A percentile compares a stretch with the other conserved stretches of the same genome.
These are phyloP conservation scores for Paramyrothecium roridum DNA, from an alignment of 2,329 filamentous ascomycete genomes.

Conservation along the genomic window DNA sequence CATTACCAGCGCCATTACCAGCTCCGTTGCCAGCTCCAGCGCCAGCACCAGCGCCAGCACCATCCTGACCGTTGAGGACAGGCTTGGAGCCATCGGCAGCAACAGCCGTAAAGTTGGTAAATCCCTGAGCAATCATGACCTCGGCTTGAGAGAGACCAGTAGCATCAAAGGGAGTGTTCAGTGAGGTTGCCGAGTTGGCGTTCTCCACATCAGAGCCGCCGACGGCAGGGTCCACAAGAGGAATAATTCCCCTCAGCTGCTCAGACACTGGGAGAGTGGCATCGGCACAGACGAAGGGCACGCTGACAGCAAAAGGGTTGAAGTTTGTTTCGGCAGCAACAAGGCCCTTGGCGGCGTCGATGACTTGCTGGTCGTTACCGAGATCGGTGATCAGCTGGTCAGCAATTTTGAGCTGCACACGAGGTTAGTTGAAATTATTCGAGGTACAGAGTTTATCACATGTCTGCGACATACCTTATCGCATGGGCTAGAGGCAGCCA, in stretches of 20 bases:
- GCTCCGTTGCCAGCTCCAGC: conserved; percentile 2
- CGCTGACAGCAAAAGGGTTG: conserved; percentile 60
- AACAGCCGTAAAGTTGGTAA: conserved; percentile 55
- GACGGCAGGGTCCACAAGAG: conserved; percentile 64
- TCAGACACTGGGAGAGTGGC: conserved; percentile 57
- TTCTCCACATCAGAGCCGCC: conserved; percentile 55
- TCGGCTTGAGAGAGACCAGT: conserved; percentile 64
- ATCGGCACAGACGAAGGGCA: conserved; percentile 63
- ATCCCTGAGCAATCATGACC: conserved; percentile 58
- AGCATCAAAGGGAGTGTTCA: conserved; percentile 53
- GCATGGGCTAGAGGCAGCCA: conserved; percentile 64
- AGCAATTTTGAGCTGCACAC: conserved; percentile 52
- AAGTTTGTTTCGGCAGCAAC: conserved; percentile 72
- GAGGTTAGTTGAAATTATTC: too few species aligned
- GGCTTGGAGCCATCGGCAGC: conserved; percentile 25
- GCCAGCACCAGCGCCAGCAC: conserved; percentile 19
- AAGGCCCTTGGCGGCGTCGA: conserved; percentile 59
- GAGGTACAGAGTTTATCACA: too few species aligned
- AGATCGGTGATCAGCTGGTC: conserved; percentile 62
- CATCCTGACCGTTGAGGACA: conserved; percentile 31
- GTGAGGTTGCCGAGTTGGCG: conserved; percentile 52
- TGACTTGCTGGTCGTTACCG: conserved; percentile 55
- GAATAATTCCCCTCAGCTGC: conserved; percentile 63
- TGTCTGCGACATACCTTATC: conserved; percentile 53
- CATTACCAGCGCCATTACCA: background rate